Base-by-base conservation (phyloP, 2,329 filamentous ascomycete species). In the Stagonosporopsis chrysanthemi region DNA sequence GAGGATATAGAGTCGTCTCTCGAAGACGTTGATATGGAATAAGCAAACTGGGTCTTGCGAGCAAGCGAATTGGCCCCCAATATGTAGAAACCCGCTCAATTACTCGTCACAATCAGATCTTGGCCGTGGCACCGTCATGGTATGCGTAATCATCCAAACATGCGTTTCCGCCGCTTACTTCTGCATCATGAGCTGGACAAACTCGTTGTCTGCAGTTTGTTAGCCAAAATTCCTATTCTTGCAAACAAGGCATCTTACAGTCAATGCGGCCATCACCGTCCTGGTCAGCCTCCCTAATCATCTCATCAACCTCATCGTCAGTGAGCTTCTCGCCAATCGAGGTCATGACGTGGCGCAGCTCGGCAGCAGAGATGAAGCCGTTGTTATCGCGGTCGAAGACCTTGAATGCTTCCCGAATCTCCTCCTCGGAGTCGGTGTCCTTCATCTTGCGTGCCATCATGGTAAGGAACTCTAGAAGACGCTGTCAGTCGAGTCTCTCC, bases 361-460 rank as follows among this genome's bases (percentile, higher is more conserved):
- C 86, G 47, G 84, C 83, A 50, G 84, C 82, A 26, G 83, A 85
- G 75, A 88, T 88, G 72, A 86, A 87, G 64, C 86, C 86, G 72
- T 85, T 87, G 75, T 84, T 84, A 70, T 88, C 86, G 70, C 84
- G 83, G 75, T 88, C 86, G 73, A 88, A 88, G 69, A 88, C 85
- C 75, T 84, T 82, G 81, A 88, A 88, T 49, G 86, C 86, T 71
- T 85, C 84, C 66, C 83, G 81, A 72, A 88, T 86, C 76, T 88
- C 86, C 73, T 86, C 81, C 73, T 88, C 86, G 49, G 83, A 83
- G 74, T 88, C 84, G 56, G 82, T 83, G 67, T 85, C 82, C 76
- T 83, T 84, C 77, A 85, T 85, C 69, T 84, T 84, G 70, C 82
- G 82, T 50, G 85, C 84, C 86, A 88, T 88, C 82, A 88, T 86